phyloP scores from a whole-genome alignment of 768 basidiomycete genomes.

The Termitomyces sp. region DNA sequence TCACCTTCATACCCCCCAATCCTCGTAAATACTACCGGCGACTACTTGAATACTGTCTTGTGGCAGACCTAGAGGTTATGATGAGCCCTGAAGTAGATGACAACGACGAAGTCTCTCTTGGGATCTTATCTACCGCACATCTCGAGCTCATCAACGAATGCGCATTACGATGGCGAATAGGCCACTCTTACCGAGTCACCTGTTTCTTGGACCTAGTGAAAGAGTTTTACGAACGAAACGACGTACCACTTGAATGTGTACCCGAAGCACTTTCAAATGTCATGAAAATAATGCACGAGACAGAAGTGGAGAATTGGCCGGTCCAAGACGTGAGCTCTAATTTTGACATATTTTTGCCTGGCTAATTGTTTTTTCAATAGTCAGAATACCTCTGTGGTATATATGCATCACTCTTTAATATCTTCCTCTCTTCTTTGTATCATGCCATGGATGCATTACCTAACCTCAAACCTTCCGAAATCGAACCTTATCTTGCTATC shows the following conservation, averaged over 20 bases:
- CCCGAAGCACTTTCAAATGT: conserved; percentile 82
- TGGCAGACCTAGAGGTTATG: conserved; percentile 86
- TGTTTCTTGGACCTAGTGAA: conserved; percentile 85
- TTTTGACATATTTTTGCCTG: conserved; percentile 15
- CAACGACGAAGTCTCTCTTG: conserved; percentile 91
- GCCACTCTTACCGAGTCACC: conserved; percentile 68
- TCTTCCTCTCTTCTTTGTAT: conserved; percentile 81
- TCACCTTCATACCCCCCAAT: conserved; percentile 88
- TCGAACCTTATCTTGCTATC: conserved; percentile 59
- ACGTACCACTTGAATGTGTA: conserved; percentile 93
- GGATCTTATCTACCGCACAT: conserved; percentile 78
- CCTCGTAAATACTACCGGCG: conserved; percentile 83
- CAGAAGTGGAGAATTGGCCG: conserved; percentile 73
- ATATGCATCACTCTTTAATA: conserved; percentile 75
- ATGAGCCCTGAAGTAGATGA: conserved; percentile 87
- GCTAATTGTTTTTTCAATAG: conserved; percentile 28
- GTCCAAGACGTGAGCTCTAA: conserved; percentile 79
- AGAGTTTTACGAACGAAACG: conserved; percentile 81
- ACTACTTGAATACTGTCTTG: conserved; percentile 77
- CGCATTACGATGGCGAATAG: conserved; percentile 85
- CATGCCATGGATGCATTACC: conserved; percentile 78
- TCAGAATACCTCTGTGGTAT: conserved; percentile 62
- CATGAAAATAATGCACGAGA: conserved; percentile 64
- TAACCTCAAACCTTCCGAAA: conserved; percentile 63
- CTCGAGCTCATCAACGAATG: conserved; percentile 85